Evolutionary conservation across 2,329 filamentous ascomycete species (phyloP).

Genomic region (Mycogone perniciosa): DNA sequence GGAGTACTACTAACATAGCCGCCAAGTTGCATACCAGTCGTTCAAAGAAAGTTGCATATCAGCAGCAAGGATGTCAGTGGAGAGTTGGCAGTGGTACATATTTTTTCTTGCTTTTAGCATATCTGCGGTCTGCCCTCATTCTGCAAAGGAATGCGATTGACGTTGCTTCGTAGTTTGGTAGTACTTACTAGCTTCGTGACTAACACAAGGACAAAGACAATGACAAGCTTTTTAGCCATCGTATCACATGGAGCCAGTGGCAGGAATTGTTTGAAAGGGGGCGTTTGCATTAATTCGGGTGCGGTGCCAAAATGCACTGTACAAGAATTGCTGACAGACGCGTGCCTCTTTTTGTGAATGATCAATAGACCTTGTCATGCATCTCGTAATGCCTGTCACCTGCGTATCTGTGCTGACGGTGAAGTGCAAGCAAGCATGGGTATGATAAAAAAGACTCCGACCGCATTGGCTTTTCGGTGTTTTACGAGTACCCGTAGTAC

Average conservation of each 20-base stretch:
- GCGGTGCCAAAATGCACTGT: conserved; percentile 1
- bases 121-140: too few relatives aligned
- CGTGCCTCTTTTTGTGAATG: neutral
- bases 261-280: neutral
- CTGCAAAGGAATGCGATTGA: too few relatives aligned
- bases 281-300: neutral
- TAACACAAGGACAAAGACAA: neutral
- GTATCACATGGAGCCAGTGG: neutral
- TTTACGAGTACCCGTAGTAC: too few relatives aligned
- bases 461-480: too few relatives aligned
- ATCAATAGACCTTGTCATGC: neutral
- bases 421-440: too few relatives aligned
- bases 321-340: neutral
- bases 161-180: neutral
- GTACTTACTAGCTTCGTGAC: neutral
- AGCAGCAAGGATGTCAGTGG: too few relatives aligned
- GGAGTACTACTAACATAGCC: too few relatives aligned
- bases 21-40: too few relatives aligned
- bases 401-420: too few relatives aligned
- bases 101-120: neutral
- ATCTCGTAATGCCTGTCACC: neutral
- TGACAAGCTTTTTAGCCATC: conserved; percentile 2
- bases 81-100: neutral
- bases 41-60: too few relatives aligned
- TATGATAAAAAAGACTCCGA: too few relatives aligned